phyloP scores from a whole-genome alignment of 352 stramenopile genomes.

The Hyphochytrium catenoides region DNA sequence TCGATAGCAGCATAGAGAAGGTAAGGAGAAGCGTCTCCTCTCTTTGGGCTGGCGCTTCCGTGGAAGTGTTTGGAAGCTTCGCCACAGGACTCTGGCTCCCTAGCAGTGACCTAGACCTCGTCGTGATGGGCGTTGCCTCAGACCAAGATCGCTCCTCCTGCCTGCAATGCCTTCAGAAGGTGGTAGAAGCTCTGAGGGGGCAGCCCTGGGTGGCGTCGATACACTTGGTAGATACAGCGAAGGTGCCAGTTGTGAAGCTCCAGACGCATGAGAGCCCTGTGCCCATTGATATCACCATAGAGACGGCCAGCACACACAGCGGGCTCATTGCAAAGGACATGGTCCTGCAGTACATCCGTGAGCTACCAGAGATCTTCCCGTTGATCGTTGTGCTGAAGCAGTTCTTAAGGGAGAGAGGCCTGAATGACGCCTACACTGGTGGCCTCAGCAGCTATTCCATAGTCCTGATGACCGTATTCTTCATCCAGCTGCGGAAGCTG shows the following conservation, averaged over 20 bases:
- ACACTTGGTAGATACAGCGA: slow-evolving; percentile 46
- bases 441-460: slow-evolving; percentile 71
- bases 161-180: slow-evolving; percentile 24
- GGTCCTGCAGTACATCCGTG: slow-evolving; percentile 49
- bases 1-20: slow-evolving; percentile 52
- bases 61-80: slow-evolving; percentile 58
- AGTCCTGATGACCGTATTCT: slow-evolving; percentile 74
- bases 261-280: slow-evolving; percentile 12
- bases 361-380: slow-evolving; percentile 59
- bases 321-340: slow-evolving; percentile 48
- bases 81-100: slow-evolving; percentile 60
- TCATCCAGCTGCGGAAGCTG: slow-evolving; percentile 39
- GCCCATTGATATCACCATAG: slow-evolving; percentile 58
- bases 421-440: slow-evolving; percentile 73
- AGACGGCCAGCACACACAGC: slow-evolving; percentile 46
- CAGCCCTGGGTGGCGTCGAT: slow-evolving; percentile 50
- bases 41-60: slow-evolving; percentile 36
- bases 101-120: slow-evolving; percentile 54
- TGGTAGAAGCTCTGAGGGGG: slow-evolving; percentile 24
- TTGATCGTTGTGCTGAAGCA: slow-evolving; percentile 71
- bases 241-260: slow-evolving; percentile 55
- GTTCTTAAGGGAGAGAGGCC: slow-evolving; percentile 49
- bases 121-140: slow-evolving; percentile 31
- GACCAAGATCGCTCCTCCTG: slow-evolving; percentile 16
- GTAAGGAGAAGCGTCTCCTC: slow-evolving; percentile 30